A percentile compares a stretch with the other conserved stretches of the same genome.
Conservation (phyloP, 2,329 filamentous ascomycete genomes). For the Lecanicillium sp. region DNA sequence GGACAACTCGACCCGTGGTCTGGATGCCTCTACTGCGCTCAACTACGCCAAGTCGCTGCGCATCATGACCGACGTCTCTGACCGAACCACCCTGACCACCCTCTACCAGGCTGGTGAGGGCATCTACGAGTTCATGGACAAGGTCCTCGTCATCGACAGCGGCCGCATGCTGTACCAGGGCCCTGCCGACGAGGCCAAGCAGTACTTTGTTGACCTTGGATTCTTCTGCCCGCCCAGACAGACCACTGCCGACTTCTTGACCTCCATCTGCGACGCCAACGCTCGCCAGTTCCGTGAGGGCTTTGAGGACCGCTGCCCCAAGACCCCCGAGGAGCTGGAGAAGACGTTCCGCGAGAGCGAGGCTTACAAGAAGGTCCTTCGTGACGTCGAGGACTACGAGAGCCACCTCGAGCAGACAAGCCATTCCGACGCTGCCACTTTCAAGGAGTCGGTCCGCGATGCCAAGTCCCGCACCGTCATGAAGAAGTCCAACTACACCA, state of each 20-base stretch:
- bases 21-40: slow-evolving; percentile 71
- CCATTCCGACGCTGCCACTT: slow-evolving; percentile 53
- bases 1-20: slow-evolving; percentile 75
- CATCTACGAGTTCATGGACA: slow-evolving; percentile 57
- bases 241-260: slow-evolving; percentile 70
- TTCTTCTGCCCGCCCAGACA: slow-evolving; percentile 64
- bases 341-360: slow-evolving; percentile 56
- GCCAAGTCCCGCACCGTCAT: slow-evolving; percentile 62
- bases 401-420: slow-evolving; percentile 41
- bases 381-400: slow-evolving; percentile 47
- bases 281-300: slow-evolving; percentile 61
- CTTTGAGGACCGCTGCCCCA: slow-evolving; percentile 56
- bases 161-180: slow-evolving; percentile 66
- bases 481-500: slow-evolving; percentile 65
- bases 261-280: slow-evolving; percentile 65
- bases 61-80: slow-evolving; percentile 68
- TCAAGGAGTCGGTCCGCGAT: slow-evolving; percentile 60
- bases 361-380: slow-evolving; percentile 49
- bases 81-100: slow-evolving; percentile 42
- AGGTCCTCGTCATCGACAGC: slow-evolving; percentile 68
- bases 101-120: slow-evolving; percentile 36
- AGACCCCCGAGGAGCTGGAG: slow-evolving; percentile 60
- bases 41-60: slow-evolving; percentile 66
- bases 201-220: slow-evolving; percentile 64
- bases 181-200: slow-evolving; percentile 50